A percentile compares a stretch with the other conserved stretches of the same genome.
Conservation (phyloP, 1,139 yeast genomes). For the Saccharomycopsis crataegensis region DNA sequence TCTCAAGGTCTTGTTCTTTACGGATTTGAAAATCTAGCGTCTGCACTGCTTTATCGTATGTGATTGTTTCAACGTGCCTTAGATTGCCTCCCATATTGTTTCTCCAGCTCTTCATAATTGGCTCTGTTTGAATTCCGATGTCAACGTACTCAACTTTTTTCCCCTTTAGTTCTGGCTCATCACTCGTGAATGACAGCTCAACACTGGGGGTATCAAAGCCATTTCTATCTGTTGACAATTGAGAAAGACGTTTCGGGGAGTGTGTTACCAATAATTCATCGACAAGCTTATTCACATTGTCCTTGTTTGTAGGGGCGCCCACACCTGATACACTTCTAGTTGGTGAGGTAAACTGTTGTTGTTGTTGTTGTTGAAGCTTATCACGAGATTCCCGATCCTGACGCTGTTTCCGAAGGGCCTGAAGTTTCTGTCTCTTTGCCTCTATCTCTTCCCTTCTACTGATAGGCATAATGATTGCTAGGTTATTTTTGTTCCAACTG, state of each 20-base stretch:
- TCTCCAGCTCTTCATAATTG: no score
- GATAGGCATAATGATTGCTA: not conserved
- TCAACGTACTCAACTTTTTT: conserved; percentile 5
- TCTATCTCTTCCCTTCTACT: conserved; percentile 26
- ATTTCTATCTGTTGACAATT: no score
- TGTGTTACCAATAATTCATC: conserved; percentile 6
- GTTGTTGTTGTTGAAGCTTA: not conserved
- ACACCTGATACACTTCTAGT: not conserved
- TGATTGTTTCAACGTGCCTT: not conserved
- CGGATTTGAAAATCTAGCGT: conserved; percentile 15
- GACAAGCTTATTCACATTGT: conserved; percentile 3
- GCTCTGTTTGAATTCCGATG: conserved; percentile 9
- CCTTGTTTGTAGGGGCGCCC: not conserved
- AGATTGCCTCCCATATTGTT: not conserved
- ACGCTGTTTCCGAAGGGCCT: conserved; percentile 25
- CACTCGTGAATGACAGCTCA: no score
- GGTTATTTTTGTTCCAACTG: not conserved
- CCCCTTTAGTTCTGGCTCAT: not conserved
- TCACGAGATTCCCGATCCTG: conserved; percentile 23
- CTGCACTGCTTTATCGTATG: conserved; percentile 16
- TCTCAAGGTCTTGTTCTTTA: conserved; percentile 7
- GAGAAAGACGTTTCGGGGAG: no score
- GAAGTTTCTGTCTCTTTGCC: conserved; percentile 25
- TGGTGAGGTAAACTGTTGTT: not conserved
- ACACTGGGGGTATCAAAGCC: no score